Evolutionary conservation across 2,329 filamentous ascomycete genomes (phyloP), one percentile per base, ranked within the genome.

Genomic region (Calonectria montana): DNA sequence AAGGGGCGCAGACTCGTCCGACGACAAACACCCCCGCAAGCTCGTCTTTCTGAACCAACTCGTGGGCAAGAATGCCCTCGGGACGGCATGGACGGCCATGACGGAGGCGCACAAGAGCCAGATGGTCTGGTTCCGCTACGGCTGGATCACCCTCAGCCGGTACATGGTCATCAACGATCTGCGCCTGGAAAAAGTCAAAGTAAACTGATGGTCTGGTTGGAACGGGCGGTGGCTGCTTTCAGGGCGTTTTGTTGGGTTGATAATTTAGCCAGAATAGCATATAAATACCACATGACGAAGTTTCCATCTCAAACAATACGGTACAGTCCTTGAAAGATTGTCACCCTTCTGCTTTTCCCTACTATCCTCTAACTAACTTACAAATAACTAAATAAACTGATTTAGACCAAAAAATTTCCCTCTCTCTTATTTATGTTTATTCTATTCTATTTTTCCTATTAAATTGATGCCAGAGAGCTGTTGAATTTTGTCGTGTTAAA

Each of bases 91-190:
- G 86, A 88, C 86, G 67, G 96, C 97, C 37, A 99, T 99, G 97
- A 95, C 94, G 2, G 88, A 89, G 67, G 96, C 94, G 31, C 97
- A 99, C 86, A 88, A 91, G 84, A 98, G 95, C 83, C 97, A 99
- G 88, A 99, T 99, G 97, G 91, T 94, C 43, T 99, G 97, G 97
- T 99, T 98, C 81, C 91, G 97, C 9, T 98, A 95, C 90, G 94
- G 95, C 3, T 99, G 96, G 95, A 98, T 99, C 80, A 89, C 91
- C 0, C 82, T 98, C 69, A 97, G 95, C 79, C 88, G 97, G 72
- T 99, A 98, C 84, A 98, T 99, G 97, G 90, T 95, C 69, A 90
- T 98, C 37, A 99, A 99, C 83, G 96, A 98, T 82, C 81, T 99
- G 83, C 89, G 87, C 80, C 81, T 90, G 37, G 88, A 89, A 75